These are phyloP conservation scores for Aureobasidium lini DNA, from an alignment of 2,329 filamentous ascomycete genomes.

Conservation along the genomic window DNA sequence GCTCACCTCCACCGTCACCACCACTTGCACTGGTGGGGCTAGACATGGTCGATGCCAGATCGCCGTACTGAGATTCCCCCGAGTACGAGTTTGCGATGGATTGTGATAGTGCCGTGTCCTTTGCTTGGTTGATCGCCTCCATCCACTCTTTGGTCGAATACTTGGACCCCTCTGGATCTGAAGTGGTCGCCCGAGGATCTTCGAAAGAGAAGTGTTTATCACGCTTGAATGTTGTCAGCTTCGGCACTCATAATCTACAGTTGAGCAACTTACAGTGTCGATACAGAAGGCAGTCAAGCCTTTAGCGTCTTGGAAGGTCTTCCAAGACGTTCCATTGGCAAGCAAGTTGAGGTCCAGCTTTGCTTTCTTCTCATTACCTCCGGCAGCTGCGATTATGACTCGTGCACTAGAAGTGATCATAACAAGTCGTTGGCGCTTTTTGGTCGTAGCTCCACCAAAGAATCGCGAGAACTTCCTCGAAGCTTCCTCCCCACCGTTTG, in stretches of 20 bases:
- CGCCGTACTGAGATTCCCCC: conserved; percentile 41
- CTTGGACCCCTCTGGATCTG: conserved; percentile 55
- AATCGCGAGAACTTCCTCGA: conserved; percentile 83
- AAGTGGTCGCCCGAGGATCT: conserved; percentile 68
- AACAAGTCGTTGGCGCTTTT: conserved; percentile 86
- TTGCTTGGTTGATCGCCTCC: conserved; percentile 76
- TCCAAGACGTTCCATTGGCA: conserved; percentile 67
- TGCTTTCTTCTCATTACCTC: conserved; percentile 90
- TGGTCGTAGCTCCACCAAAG: conserved; percentile 83
- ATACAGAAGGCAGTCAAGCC: conserved; percentile 83
- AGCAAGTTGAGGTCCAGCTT: conserved; percentile 89
- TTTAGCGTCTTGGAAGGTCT: conserved; percentile 74
- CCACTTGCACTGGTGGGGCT: conserved; percentile 71
- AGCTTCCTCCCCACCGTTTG: conserved; percentile 55
- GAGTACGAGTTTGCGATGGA: conserved; percentile 57
- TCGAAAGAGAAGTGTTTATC: conserved; percentile 92
- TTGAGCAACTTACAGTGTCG: conserved; percentile 67
- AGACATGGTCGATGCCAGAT: conserved; percentile 51
- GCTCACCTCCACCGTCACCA: conserved; percentile 43
- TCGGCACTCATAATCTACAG: conserved; percentile 10
- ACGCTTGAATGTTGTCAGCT: conserved; percentile 46
- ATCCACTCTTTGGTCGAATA: conserved; percentile 84
- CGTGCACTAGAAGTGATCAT: conserved; percentile 91
- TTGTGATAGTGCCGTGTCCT: conserved; percentile 73
- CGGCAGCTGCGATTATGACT: conserved; percentile 81